Evolutionary conservation across 2,329 filamentous ascomycete genomes (phyloP), one percentile per base, ranked within the genome.

Genomic region (Davidsoniella eucalypti): DNA sequence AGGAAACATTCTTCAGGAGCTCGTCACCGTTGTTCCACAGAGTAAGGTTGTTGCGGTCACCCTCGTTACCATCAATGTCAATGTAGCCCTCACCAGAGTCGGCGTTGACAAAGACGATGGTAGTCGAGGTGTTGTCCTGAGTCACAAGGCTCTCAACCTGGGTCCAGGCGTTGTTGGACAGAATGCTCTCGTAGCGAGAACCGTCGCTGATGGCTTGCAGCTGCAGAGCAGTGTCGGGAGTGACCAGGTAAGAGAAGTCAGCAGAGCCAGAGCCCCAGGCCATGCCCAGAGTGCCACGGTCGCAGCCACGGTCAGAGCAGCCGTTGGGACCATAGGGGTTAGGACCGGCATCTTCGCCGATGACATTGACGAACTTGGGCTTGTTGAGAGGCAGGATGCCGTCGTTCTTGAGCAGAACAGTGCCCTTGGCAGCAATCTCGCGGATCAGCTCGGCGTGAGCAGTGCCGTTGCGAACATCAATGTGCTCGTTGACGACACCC

Each of bases 41-140:
- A 0, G 87, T 94, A 37, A 98, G 71, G 66, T 98, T 95, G 59
- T 88, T 87, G 49, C 92, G 82, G 63, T 96, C 90, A 52, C 92
- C 92, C 53, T 73, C 69, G 62, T 95, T 95, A 49, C 78, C 82
- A 55, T 88, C 90, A 1, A 93, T 76, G 25, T 67, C 73, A 59
- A 96, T 87, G 66, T 77, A 95, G 5, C 86, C 87, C 65, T 96
- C 92, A 49, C 90, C 90, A 3, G 82, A 76, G 61, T 88, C 74
- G 12, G 87, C 80, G 57, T 94, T 94, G 59, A 85, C 88, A 58
- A 96, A 96, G 9, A 95, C 87, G 40, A 98, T 74, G 55, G 88
- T 70, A 0, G 80, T 79, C 12, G 77, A 79, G 4, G 21, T 23
- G 52, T 78, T 68, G n/a, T 75, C 70, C 57, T 83, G 73, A 7